These are phyloP conservation scores for Lipomyces oligophaga DNA, from an alignment of 805 yeast species.

Conservation along the genomic window DNA sequence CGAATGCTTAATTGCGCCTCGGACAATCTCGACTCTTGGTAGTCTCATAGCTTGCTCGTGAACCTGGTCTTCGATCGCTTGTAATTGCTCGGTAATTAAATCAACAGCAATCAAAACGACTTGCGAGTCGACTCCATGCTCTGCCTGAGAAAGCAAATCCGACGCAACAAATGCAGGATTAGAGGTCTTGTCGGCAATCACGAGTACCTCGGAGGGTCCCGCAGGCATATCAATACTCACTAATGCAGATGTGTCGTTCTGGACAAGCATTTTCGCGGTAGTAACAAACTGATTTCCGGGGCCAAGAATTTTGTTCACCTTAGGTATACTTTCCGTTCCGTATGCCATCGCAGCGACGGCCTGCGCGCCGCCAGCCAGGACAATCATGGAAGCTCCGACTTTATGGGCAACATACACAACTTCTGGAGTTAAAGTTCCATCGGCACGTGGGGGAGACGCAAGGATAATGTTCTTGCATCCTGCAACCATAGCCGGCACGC, in stretches of 20 bases:
- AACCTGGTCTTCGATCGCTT: constrained; percentile 74
- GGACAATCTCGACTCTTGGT: constrained; percentile 90
- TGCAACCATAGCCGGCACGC: constrained; percentile 97
- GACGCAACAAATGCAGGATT: constrained; percentile 97
- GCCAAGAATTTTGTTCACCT: constrained; percentile 94
- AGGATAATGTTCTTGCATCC: constrained; percentile 87
- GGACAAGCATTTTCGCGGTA: constrained; percentile 97
- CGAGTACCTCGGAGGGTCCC: constrained; percentile 97
- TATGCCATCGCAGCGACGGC: constrained; percentile 99
- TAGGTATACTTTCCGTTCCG: constrained; percentile 88
- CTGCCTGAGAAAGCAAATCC: constrained; percentile 95
- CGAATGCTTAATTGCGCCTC: constrained; percentile 89
- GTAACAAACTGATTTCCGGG: constrained; percentile 99
- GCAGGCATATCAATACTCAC: constrained; percentile 99
- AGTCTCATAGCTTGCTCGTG: constrained; percentile 74
- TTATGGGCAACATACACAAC: constrained; percentile 96
- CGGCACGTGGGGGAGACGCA: constrained; percentile 94
- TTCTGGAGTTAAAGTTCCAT: constrained; percentile 93
- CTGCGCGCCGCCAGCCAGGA: constrained; percentile 98
- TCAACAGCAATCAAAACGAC: constrained; percentile 84
- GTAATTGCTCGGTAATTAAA: constrained; percentile 56
- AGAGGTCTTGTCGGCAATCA: constrained; percentile 74
- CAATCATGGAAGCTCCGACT: constrained; percentile 85
- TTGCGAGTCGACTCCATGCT: constrained; percentile 98
- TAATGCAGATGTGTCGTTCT: constrained; percentile 89